Evolutionary conservation across 208 protist genomes (phyloP), one percentile per base, ranked within the genome.

Genomic region (Leishmania gerbilli): DNA sequence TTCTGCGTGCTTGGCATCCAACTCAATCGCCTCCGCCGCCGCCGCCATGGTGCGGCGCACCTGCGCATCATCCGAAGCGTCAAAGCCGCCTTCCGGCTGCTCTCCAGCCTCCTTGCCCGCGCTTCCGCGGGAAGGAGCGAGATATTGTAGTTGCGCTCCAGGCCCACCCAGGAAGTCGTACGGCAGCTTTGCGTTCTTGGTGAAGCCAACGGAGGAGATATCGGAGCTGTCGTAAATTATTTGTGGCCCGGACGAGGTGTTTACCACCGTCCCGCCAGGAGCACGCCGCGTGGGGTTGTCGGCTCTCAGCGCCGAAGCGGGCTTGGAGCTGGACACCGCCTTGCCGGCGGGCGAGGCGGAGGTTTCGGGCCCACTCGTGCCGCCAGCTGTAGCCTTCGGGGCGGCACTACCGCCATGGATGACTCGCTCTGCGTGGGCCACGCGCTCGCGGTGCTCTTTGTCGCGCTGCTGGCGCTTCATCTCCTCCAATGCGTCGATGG

Each of bases 201-300:
- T 74, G 67, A 95, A 95, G 31, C 92, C 92, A 1, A 95, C 72
- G 4, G 92, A 93, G 81, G 89, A 93, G 85, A 95, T 95, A 82
- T 90, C 83, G 3, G 92, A 95, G 86, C 87, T 92, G 67, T 95
- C 86, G 79, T 87, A 93, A 31, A 94, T 74, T n/a, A 95, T 76
- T 77, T 93, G 89, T 34, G 89, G 82, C 2, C 90, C 92, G 9
- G 82, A 80, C 47, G 83, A 79, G 55, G 84, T 89, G 60, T 86
- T 84, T 71, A 95, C 82, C 9, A 92, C 83, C 37, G 86, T 87
- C 1, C 90, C 92, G 15, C 83, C 86, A 1, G 82, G 83, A 31
- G 74, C 56, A 47, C 71, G 77, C 8, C 62, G 80, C 80, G 31
- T 24, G 53, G 74, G 4, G 31, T 64, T 67, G 40, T 58, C 45